Percentiles rank a stretch among this genome's conserved stretches.
Conservation (phyloP, 768 basidiomycete genomes). For the Naganishia kalamii region DNA sequence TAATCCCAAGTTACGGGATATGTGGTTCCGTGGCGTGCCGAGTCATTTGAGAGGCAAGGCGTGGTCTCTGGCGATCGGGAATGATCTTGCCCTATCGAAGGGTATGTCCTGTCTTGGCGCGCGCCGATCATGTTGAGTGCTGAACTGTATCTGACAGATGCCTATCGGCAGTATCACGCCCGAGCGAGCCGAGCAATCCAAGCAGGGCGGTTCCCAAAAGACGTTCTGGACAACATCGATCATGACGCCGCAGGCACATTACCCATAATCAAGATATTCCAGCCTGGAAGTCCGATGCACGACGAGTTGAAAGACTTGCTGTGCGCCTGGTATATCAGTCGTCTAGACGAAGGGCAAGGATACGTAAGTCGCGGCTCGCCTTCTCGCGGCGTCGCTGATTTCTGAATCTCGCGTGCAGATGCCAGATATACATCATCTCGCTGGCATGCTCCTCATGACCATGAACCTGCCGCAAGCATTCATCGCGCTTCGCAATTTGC, state of each 20-base stretch:
- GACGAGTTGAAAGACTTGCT: slow-evolving; percentile 41
- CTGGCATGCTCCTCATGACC: slow-evolving; percentile 42
- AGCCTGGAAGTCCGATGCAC: slow-evolving; percentile 35
- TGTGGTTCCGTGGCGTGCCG: slow-evolving; percentile 44
- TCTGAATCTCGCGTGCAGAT: slow-evolving; percentile 24
- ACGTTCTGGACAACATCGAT: slow-evolving; percentile 36
- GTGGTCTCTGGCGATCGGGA: slow-evolving; percentile 42
- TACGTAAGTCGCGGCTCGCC: slow-evolving; percentile 35
- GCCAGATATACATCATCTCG: slow-evolving; percentile 36
- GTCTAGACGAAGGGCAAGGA: slow-evolving; percentile 41
- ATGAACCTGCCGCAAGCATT: slow-evolving; percentile 38
- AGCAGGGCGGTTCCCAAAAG: slow-evolving; percentile 36
- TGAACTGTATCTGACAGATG: slow-evolving; percentile 24
- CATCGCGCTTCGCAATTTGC: slow-evolving; percentile 38
- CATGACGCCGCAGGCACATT: slow-evolving; percentile 34
- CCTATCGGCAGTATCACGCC: slow-evolving; percentile 32
- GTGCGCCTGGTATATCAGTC: slow-evolving; percentile 42
- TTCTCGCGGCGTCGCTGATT: neutral
- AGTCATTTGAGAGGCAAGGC: slow-evolving; percentile 42
- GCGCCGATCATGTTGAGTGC: neutral
- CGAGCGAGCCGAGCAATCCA: slow-evolving; percentile 36
- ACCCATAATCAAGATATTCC: slow-evolving; percentile 34
- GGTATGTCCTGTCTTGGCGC: slow-evolving; percentile 24
- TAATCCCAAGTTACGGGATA: slow-evolving; percentile 30
- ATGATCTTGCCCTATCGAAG: slow-evolving; percentile 39